Conservation (phyloP, 441 rosid species). For the Populus trichocarpa region DNA sequence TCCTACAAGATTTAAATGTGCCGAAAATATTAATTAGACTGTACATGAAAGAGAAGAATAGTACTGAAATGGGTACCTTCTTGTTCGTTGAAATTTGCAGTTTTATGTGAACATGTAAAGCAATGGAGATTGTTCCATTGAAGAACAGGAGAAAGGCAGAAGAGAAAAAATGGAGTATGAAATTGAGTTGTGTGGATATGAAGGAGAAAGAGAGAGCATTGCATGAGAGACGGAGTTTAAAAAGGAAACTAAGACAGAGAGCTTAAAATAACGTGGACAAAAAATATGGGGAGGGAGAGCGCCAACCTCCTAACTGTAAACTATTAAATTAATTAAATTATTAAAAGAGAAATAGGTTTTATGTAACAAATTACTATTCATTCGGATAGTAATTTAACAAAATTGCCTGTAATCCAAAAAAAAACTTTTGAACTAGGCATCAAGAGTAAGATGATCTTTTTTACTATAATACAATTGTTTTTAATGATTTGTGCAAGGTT, state of each 20-base stretch:
- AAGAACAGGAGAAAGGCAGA: background rate
- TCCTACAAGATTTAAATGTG: background rate
- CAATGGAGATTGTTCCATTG: background rate
- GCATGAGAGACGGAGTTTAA: conserved; percentile 22
- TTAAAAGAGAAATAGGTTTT: background rate
- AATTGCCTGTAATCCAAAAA: no score
- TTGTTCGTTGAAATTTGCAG: conserved; percentile 6
- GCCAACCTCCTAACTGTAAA: background rate
- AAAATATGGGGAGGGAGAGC: background rate
- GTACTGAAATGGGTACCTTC: conserved; percentile 14
- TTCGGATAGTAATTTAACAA: no score
- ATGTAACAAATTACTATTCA: background rate
- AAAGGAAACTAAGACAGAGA: background rate
- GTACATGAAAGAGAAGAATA: background rate
- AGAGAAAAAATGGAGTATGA: background rate
- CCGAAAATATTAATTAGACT: background rate
- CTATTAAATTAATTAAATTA: background rate
- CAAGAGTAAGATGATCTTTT: no score
- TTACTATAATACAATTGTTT: no score
- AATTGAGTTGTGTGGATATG: background rate
- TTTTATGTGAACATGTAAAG: background rate
- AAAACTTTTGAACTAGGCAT: no score
- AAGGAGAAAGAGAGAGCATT: conserved; percentile 9
- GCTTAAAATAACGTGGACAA: conserved; percentile 18
- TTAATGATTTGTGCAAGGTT: no score